Base-by-base conservation (phyloP, 2,329 filamentous ascomycete genomes). In the Thielaviopsis ethacetica region DNA sequence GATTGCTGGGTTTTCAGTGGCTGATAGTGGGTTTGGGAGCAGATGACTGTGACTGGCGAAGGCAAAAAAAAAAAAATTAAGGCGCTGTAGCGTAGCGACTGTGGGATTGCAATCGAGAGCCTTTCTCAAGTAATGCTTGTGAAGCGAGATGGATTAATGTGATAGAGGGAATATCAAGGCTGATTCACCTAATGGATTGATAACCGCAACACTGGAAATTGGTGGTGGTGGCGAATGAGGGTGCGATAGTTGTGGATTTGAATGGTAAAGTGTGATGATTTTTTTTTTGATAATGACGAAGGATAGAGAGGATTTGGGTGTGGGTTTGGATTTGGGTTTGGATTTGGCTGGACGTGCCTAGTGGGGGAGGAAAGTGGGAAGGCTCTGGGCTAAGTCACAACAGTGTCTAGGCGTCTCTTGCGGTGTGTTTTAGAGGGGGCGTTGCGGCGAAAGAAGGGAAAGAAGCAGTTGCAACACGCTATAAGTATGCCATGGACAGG, bases 161-260 rank as follows among this genome's bases (percentile, higher is more conserved):
- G 2, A 49, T 19, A 19, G 19, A 24, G 34, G 26, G n/a, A 19
- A 44, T 22, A 24, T 44, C 34, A 60, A 53, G 54, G 17, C 22
- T 51, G 34, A 54, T 60, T 56, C 59, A 60, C 49, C 54, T 57
- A n/a, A 34, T 24, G 34, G 41, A 38, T 15, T 50, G 34, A 26
- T 57, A 44, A 44, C 15, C 54, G 59, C 54, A 53, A 49, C 19
- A 53, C 34, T 49, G 52, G 50, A 38, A 54, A 60, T 54, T 54
- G 24, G 15, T 13, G 22, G 34, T 38, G 19, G 47, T n/a, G 30
- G 17, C 21, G 30, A n/a, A 13, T 27, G 22, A 9, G 34, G 38
- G 21, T 47, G 30, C 12, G 30, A 38, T 57, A 19, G 27, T 21
- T 27, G 55, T 34, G 53, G 47, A 26, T 54, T 44, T 49, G 22